Evolutionary conservation across 164 flowering plant species (phyloP).

Genomic region (Vitis labrusca): DNA sequence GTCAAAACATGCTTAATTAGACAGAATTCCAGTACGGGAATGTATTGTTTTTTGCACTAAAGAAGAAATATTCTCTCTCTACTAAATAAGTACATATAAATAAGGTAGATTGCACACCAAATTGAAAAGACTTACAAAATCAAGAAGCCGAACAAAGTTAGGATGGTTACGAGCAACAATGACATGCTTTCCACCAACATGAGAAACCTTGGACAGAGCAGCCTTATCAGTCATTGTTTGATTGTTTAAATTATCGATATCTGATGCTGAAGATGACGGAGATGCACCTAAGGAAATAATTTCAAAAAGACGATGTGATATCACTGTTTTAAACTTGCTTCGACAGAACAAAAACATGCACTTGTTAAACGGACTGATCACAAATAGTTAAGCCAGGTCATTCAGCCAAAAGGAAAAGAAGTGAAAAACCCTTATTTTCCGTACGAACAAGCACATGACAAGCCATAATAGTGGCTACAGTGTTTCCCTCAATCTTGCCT

Average conservation of each 20-base stretch:
- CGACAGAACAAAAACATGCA: neutral
- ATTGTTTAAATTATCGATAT: slow-evolving; percentile 76
- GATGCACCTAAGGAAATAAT: slow-evolving; percentile 64
- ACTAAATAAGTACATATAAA: neutral
- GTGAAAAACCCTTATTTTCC: no score
- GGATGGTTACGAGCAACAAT: slow-evolving; percentile 54
- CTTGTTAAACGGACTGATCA: neutral
- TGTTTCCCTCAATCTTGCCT: no score
- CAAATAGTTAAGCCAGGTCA: no score
- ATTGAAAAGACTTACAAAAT: slow-evolving; percentile 62
- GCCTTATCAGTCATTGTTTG: slow-evolving; percentile 44
- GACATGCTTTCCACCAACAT: slow-evolving; percentile 51
- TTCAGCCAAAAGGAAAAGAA: no score
- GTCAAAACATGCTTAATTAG: neutral
- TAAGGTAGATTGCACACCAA: neutral
- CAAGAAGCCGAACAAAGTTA: slow-evolving; percentile 54
- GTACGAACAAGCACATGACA: no score
- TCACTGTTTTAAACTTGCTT: neutral
- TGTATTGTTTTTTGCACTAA: no score
- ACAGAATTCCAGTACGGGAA: neutral
- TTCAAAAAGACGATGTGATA: neutral
- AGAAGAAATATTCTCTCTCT: no score
- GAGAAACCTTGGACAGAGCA: slow-evolving; percentile 40
- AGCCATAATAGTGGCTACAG: no score
- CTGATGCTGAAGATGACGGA: slow-evolving; percentile 92